phyloP scores from a whole-genome alignment of 2,329 filamentous ascomycete genomes.

The Remersonia thermophila region DNA sequence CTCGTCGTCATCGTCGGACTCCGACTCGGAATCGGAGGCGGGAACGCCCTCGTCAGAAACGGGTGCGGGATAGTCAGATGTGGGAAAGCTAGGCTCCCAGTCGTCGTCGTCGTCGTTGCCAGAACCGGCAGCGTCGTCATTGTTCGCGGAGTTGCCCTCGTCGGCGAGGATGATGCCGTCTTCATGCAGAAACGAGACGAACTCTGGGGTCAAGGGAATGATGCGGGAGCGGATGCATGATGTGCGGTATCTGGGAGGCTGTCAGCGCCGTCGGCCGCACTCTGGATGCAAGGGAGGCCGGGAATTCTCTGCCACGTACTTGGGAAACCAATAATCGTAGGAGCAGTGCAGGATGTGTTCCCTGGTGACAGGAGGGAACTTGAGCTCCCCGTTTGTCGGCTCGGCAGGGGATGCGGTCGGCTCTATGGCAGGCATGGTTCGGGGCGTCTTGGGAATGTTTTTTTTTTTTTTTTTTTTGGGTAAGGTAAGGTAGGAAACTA shows the following conservation, averaged over 20 bases:
- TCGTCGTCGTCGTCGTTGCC: constrained; percentile 44
- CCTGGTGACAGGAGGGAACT: constrained; percentile 73
- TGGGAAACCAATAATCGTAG: constrained; percentile 82
- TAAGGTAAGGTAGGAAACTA: too few relatives aligned
- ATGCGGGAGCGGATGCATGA: constrained; percentile 78
- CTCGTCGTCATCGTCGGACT: constrained; percentile 21
- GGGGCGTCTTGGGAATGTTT: background rate
- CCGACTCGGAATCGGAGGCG: constrained; percentile 36
- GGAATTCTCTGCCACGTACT: too few relatives aligned
- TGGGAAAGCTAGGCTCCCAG: constrained; percentile 31
- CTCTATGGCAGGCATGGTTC: constrained; percentile 23
- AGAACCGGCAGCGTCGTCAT: constrained; percentile 21
- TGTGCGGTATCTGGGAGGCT: constrained; percentile 55
- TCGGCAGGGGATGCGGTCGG: too few relatives aligned
- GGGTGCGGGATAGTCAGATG: constrained; percentile 19
- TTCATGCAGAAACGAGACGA: constrained; percentile 76
- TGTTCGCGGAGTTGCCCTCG: constrained; percentile 32
- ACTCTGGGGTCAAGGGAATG: constrained; percentile 61
- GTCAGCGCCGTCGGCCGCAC: too few relatives aligned
- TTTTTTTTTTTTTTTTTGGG: too few relatives aligned
- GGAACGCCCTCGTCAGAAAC: constrained; percentile 29
- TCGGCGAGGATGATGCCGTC: constrained; percentile 85
- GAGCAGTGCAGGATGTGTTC: constrained; percentile 90
- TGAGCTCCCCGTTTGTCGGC: constrained; percentile 29
- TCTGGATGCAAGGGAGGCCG: too few relatives aligned